Evolutionary conservation across 257 asterid species (phyloP).

Genomic region (Solanum virginianum): DNA sequence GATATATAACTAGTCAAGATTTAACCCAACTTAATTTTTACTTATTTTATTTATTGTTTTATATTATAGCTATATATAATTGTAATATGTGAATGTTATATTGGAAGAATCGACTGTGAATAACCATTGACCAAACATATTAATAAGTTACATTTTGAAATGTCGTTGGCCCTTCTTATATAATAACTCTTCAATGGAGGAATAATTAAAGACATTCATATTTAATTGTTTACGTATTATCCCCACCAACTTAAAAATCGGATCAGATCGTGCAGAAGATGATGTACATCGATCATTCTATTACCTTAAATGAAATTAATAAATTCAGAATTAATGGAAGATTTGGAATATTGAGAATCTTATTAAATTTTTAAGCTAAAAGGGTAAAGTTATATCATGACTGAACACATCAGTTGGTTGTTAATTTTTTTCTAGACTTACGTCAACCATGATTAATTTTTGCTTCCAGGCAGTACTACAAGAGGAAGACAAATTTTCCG

Average conservation of each 20-base stretch:
- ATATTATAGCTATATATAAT: neutral
- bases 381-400: neutral
- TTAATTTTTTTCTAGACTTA: too few species aligned
- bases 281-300: neutral
- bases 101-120: neutral
- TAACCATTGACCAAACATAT: neutral
- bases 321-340: neutral
- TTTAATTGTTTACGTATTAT: neutral
- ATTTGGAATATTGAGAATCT: neutral
- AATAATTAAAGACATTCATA: neutral
- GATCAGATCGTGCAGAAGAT: neutral
- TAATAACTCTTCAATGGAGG: neutral
- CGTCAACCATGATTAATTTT: neutral
- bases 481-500: neutral
- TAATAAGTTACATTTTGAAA: neutral
- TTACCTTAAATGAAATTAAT: neutral
- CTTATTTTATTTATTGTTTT: too few species aligned
- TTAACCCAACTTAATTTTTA: too few species aligned
- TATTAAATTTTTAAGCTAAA: neutral
- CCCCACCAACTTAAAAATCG: neutral
- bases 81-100: neutral
- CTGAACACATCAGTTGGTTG: neutral
- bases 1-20: too few species aligned
- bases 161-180: neutral
- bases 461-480: constrained; percentile 4